Evolutionary conservation across 257 asterid species (phyloP).

Genomic region (Verbena officinalis): DNA sequence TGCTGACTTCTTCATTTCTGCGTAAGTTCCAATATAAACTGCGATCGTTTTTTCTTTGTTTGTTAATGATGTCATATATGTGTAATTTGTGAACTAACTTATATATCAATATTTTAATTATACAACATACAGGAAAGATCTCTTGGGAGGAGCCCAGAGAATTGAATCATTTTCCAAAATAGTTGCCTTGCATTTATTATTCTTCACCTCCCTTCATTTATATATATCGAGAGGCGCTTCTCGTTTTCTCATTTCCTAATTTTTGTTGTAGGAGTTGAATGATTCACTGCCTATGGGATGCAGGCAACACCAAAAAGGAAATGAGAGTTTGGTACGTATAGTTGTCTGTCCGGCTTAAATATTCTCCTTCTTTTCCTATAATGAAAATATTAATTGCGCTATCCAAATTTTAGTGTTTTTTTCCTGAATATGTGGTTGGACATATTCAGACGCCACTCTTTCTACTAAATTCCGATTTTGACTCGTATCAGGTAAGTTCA

Average conservation of each 20-base stretch:
- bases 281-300: constrained; percentile 32
- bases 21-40: neutral
- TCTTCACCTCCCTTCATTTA: neutral
- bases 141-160: constrained; percentile 22
- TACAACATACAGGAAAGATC: constrained; percentile 33
- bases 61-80: no score
- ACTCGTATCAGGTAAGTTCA: constrained; percentile 36
- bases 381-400: neutral
- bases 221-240: neutral
- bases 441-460: constrained; percentile 38
- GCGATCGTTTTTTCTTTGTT: no score
- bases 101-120: neutral
- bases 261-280: constrained; percentile 19
- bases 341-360: no score
- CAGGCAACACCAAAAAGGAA: constrained; percentile 34
- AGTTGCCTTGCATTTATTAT: constrained; percentile 30
- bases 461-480: constrained; percentile 36
- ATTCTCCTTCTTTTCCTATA: neutral
- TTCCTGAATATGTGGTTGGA: constrained; percentile 38
- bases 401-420: constrained; percentile 35
- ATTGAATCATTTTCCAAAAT: neutral
- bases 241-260: neutral
- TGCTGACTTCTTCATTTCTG: no score
- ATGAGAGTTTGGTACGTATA: constrained; percentile 34
- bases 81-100: neutral